Evolutionary conservation across 2,329 filamentous ascomycete genomes (phyloP).

Genomic region (Pyrenochaeta sp.): DNA sequence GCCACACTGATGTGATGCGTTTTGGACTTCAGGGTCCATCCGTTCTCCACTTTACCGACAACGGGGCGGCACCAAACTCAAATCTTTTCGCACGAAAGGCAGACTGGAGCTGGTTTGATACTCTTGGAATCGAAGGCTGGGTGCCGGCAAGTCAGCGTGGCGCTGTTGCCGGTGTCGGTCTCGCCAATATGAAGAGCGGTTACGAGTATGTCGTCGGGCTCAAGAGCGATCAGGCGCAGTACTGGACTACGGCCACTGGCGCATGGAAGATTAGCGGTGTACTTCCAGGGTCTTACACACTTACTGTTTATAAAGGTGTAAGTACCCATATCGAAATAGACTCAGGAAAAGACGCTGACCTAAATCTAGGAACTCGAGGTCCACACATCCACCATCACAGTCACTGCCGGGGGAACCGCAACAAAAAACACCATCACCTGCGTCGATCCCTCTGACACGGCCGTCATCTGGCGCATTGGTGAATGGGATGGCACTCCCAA

Average conservation of each 20-base stretch:
- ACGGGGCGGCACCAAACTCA: conserved; percentile 45
- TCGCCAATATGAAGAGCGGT: conserved; percentile 51
- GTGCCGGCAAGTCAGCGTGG: conserved; percentile 25
- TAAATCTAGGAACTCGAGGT: conserved; percentile 29
- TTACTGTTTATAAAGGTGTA: conserved; percentile 65
- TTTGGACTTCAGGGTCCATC: conserved; percentile 54
- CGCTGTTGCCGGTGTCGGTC: conserved; percentile 28
- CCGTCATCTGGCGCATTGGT: conserved; percentile 66
- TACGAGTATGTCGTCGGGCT: conserved; percentile 50
- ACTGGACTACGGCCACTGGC: conserved; percentile 45
- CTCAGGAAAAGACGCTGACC: not conserved
- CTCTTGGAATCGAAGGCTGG: conserved; percentile 31
- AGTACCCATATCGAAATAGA: not conserved
- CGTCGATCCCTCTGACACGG: conserved; percentile 56
- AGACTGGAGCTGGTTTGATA: conserved; percentile 30
- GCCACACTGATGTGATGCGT: conserved; percentile 51
- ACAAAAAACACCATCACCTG: conserved; percentile 59
- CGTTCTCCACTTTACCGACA: conserved; percentile 51
- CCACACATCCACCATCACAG: conserved; percentile 45
- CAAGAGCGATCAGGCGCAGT: conserved; percentile 47
- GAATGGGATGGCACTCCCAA: conserved; percentile 65
- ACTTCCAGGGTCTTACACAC: conserved; percentile 69
- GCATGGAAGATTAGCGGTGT: conserved; percentile 67
- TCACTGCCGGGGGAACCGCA: conserved; percentile 57
- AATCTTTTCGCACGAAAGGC: conserved; percentile 35